These are phyloP conservation scores for Keithomyces neogunnii DNA, from an alignment of 2,329 filamentous ascomycete genomes.

Conservation along the genomic window DNA sequence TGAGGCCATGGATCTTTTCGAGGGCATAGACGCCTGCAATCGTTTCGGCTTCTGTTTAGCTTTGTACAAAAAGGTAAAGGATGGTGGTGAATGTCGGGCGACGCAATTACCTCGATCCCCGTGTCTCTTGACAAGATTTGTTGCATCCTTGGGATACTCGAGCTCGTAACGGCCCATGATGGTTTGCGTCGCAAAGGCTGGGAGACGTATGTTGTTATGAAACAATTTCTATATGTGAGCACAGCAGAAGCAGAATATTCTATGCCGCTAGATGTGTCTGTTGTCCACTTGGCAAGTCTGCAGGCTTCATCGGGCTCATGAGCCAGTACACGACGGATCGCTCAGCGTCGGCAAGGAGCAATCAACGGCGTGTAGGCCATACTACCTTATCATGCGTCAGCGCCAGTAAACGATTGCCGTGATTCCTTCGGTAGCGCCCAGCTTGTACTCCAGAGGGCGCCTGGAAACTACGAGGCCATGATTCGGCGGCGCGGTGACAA, in stretches of 20 bases:
- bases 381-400: not conserved
- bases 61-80: constrained; percentile 5
- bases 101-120: constrained; percentile 47
- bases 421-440: not conserved
- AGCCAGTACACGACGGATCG: not conserved
- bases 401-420: not conserved
- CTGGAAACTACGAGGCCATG: not conserved
- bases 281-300: too few relatives aligned
- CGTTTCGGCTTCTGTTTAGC: not conserved
- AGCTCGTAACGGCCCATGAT: constrained; percentile 31
- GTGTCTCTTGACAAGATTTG: constrained; percentile 60
- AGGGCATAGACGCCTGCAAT: constrained; percentile 60
- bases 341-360: too few relatives aligned
- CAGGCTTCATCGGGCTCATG: too few relatives aligned
- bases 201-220: not conserved
- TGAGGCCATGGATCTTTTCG: constrained; percentile 62
- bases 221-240: not conserved
- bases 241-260: too few relatives aligned
- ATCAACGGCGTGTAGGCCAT: too few relatives aligned
- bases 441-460: not conserved
- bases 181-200: not conserved
- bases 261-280: too few relatives aligned
- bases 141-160: constrained; percentile 54
- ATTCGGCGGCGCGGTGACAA: not conserved
- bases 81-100: not conserved